A percentile compares a stretch with the other conserved stretches of the same genome.
phyloP scores from a whole-genome alignment of 495 filamentous ascomycete genomes.

The Opeltia flavorubescens region DNA sequence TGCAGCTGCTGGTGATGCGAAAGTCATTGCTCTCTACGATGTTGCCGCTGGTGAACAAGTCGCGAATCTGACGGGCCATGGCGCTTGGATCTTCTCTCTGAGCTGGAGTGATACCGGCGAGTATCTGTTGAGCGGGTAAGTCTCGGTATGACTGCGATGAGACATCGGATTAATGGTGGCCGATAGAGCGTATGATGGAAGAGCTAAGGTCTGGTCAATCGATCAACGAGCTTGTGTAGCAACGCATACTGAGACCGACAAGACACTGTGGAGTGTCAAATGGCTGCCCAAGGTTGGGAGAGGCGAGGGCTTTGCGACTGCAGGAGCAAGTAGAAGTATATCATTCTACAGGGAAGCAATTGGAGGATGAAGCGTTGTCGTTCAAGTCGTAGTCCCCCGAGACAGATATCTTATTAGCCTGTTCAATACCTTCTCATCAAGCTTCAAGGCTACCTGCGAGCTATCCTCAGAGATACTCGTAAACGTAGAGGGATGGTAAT shows the following conservation, averaged over 20 bases:
- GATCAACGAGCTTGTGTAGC: slow-evolving; percentile 73
- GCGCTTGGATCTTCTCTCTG: slow-evolving; percentile 74
- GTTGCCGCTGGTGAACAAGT: slow-evolving; percentile 85
- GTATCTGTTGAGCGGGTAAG: slow-evolving; percentile 72
- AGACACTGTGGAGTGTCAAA: slow-evolving; percentile 70
- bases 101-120: slow-evolving; percentile 94
- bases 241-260: slow-evolving; percentile 82
- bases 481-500: too few relatives aligned
- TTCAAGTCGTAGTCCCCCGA: background rate
- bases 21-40: slow-evolving; percentile 82
- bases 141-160: slow-evolving; percentile 2
- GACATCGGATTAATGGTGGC: background rate
- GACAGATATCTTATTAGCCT: background rate
- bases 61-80: slow-evolving; percentile 63
- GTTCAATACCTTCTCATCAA: too few relatives aligned
- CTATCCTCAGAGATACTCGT: too few relatives aligned
- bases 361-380: background rate
- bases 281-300: slow-evolving; percentile 71
- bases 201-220: slow-evolving; percentile 88
- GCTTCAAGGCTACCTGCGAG: too few relatives aligned
- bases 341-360: slow-evolving; percentile 74
- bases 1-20: slow-evolving; percentile 84
- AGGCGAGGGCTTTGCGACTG: slow-evolving; percentile 78
- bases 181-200: slow-evolving; percentile 46
- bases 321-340: slow-evolving; percentile 65